Percentiles rank a stretch among this genome's conserved stretches.
Evolutionary conservation across 1,284 basidiomycete genomes (phyloP).

Genomic region (Moniliella sp.): DNA sequence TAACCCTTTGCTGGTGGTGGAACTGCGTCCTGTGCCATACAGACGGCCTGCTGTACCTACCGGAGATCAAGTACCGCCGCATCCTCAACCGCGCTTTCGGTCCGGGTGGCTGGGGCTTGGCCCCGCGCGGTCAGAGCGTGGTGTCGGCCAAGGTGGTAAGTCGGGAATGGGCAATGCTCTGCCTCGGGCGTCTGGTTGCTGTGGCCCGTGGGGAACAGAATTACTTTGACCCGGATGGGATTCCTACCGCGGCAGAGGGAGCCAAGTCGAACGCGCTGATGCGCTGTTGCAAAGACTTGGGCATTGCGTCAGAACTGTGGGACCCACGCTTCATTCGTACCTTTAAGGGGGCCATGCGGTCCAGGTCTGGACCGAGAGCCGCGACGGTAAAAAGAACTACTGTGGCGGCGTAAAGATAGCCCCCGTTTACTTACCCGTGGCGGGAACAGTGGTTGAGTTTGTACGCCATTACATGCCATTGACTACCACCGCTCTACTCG

Average conservation of each 20-base stretch:
- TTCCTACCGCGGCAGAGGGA: slow-evolving; percentile 79
- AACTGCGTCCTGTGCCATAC: neutral
- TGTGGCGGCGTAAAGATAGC: slow-evolving; percentile 32
- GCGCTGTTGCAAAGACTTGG: slow-evolving; percentile 92
- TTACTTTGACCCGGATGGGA: slow-evolving; percentile 73
- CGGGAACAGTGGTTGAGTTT: too few relatives aligned
- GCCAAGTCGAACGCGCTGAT: slow-evolving; percentile 92
- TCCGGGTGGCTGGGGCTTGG: slow-evolving; percentile 88
- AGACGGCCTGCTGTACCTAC: slow-evolving; percentile 86
- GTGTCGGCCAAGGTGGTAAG: slow-evolving; percentile 55
- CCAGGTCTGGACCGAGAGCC: slow-evolving; percentile 59
- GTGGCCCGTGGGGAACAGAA: slow-evolving; percentile 88
- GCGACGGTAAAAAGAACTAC: slow-evolving; percentile 10
- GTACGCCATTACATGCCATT: too few relatives aligned
- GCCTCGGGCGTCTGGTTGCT: slow-evolving; percentile 67
- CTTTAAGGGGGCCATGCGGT: slow-evolving; percentile 68
- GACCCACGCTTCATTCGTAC: slow-evolving; percentile 83
- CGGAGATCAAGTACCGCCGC: slow-evolving; percentile 92
- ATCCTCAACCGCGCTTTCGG: slow-evolving; percentile 83
- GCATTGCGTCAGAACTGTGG: slow-evolving; percentile 88
- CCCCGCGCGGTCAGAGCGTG: slow-evolving; percentile 72
- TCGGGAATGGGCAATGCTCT: slow-evolving; percentile 81
- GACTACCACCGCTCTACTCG: too few relatives aligned
- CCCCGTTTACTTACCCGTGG: slow-evolving; percentile 27
- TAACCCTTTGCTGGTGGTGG: neutral